A percentile compares a stretch with the other conserved stretches of the same genome.
These are phyloP conservation scores for Deinandra increscens DNA, from an alignment of 129 eudicot species.

Conservation along the genomic window DNA sequence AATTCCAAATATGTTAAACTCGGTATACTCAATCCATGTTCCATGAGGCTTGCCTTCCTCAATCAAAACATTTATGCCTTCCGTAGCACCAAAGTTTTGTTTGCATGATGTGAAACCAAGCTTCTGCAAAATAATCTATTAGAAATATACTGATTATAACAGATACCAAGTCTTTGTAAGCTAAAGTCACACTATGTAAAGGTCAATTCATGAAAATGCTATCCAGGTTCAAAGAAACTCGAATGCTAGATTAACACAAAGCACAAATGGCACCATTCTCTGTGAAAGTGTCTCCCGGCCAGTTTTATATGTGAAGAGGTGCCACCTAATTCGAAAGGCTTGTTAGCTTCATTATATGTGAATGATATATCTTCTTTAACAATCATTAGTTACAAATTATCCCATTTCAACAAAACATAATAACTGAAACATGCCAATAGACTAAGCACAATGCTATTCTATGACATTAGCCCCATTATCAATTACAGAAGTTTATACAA, in stretches of 20 bases:
- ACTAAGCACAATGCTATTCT: not conserved
- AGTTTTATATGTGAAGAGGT: conserved; percentile 16
- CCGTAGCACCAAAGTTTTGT: conserved; percentile 85
- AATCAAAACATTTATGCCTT: conserved; percentile 83
- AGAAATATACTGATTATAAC: conserved; percentile 14
- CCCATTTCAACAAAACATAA: not conserved
- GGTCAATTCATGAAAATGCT: not conserved
- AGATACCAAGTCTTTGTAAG: not conserved
- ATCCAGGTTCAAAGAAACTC: not conserved
- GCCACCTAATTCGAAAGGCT: conserved; percentile 20
- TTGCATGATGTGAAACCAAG: conserved; percentile 92
- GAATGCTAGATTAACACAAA: conserved; percentile 6
- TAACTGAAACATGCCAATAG: not conserved
- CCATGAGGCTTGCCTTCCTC: conserved; percentile 75
- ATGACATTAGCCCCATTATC: not conserved
- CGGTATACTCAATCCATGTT: conserved; percentile 93
- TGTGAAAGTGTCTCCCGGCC: conserved; percentile 4
- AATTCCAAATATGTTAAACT: conserved; percentile 92
- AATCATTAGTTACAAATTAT: not conserved
- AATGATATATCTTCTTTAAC: not conserved
- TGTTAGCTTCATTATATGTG: conserved; percentile 4
- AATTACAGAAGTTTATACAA: not conserved
- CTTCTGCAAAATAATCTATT: conserved; percentile 58
- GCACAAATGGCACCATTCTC: not conserved
- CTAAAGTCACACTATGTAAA: conserved; percentile 5